A percentile compares a stretch with the other conserved stretches of the same genome.
These are phyloP conservation scores for Xylariaceae sp. DNA, from an alignment of 2,329 filamentous ascomycete genomes.

Conservation along the genomic window DNA sequence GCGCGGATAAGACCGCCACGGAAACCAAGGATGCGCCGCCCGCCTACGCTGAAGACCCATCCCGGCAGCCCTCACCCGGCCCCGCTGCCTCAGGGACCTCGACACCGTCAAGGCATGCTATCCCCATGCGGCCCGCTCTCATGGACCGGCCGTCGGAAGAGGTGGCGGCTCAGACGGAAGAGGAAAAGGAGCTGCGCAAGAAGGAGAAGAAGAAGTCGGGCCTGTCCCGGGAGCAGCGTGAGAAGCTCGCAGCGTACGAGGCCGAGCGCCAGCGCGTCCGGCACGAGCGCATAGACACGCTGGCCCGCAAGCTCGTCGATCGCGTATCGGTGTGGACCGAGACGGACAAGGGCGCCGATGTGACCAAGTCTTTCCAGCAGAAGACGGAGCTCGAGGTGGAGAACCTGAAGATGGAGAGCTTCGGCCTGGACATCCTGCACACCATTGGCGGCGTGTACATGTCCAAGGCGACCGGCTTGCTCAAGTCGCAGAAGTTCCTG, in stretches of 20 bases:
- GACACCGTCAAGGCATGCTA: conserved; percentile 36
- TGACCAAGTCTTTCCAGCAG: conserved; percentile 83
- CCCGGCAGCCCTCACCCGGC: conserved; percentile 33
- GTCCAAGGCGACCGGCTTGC: conserved; percentile 75
- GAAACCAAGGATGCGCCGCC: conserved; percentile 9
- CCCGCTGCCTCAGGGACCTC: conserved; percentile 30
- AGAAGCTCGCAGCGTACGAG: conserved; percentile 84
- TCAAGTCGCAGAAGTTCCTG: conserved; percentile 95
- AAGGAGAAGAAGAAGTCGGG: conserved; percentile 81
- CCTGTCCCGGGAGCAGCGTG: conserved; percentile 83
- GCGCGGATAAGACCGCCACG: conserved; percentile 20
- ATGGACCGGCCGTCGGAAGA: conserved; percentile 80
- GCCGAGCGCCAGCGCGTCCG: conserved; percentile 75
- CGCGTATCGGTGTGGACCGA: conserved; percentile 94
- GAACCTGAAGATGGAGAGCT: conserved; percentile 98
- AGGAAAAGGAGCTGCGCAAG: conserved; percentile 68
- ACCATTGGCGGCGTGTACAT: conserved; percentile 89
- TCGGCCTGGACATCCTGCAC: conserved; percentile 91
- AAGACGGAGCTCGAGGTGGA: conserved; percentile 94
- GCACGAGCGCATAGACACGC: conserved; percentile 80
- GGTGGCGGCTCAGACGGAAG: conserved; percentile 57
- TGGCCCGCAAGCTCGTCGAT: conserved; percentile 79
- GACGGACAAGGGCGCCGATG: conserved; percentile 80
- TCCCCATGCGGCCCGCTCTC: conserved; percentile 76
- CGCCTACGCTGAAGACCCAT: conserved; percentile 20